phyloP scores from a whole-genome alignment of 176 grass and related monocot genomes.

The Melocanna baccifera region DNA sequence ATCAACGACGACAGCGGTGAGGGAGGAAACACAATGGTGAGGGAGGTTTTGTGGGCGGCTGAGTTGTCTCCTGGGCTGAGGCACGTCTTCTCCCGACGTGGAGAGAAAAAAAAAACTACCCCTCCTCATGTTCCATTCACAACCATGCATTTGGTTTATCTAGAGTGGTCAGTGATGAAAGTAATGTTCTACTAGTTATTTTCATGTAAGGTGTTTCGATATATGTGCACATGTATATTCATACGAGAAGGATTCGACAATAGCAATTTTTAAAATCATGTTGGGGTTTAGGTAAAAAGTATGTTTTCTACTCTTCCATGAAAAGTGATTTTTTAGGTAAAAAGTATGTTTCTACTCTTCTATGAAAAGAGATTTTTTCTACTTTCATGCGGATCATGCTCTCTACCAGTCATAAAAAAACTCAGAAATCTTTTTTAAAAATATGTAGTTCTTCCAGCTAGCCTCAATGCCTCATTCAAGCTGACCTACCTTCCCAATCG shows the following conservation, averaged over 20 bases:
- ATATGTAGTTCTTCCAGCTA: constrained; percentile 19
- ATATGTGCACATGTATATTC: not conserved
- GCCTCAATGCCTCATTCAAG: not conserved
- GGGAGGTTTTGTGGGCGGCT: no score
- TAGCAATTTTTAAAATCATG: not conserved
- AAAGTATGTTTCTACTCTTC: not conserved
- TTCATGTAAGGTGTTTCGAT: not conserved
- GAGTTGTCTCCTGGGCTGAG: no score
- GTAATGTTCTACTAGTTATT: not conserved
- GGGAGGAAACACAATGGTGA: no score
- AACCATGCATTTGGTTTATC: not conserved
- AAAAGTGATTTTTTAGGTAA: not conserved
- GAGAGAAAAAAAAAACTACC: no score
- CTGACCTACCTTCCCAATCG: constrained; percentile 23
- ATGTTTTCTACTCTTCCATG: not conserved
- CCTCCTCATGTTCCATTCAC: constrained; percentile 23
- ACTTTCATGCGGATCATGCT: not conserved
- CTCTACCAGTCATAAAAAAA: not conserved
- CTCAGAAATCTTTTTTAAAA: not conserved
- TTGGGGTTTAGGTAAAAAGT: not conserved
- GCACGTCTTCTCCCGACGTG: no score
- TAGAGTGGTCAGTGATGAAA: not conserved
- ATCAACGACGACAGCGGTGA: no score
- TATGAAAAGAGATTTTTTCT: not conserved
- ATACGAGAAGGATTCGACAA: not conserved